Percentiles rank a stretch among this genome's conserved stretches.
Evolutionary conservation across 768 basidiomycete genomes (phyloP).

Genomic region (Russula abietina): DNA sequence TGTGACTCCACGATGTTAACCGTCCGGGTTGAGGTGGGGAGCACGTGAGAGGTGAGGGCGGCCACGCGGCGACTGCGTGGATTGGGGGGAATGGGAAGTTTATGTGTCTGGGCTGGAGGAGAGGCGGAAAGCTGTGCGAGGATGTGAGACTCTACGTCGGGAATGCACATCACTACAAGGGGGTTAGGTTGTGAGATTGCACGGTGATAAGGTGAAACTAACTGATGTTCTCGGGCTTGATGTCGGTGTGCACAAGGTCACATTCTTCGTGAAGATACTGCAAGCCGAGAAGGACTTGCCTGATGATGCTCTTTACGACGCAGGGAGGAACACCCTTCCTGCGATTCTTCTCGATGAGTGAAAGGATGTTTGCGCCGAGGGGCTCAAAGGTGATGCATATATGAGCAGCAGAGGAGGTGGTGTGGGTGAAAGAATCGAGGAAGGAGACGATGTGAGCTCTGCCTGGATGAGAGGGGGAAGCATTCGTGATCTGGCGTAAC

Average conservation of each 20-base stretch:
- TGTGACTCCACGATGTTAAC: slow-evolving; percentile 83
- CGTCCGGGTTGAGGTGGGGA: slow-evolving; percentile 47
- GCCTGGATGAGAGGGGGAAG: slow-evolving; percentile 73
- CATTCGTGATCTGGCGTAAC: slow-evolving; percentile 63
- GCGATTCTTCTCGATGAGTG: slow-evolving; percentile 71
- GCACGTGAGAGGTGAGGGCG: slow-evolving; percentile 50
- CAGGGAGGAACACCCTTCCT: slow-evolving; percentile 76
- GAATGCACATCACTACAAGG: slow-evolving; percentile 67
- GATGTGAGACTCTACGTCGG: slow-evolving; percentile 73
- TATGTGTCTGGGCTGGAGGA: slow-evolving; percentile 68
- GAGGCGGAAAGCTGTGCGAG: slow-evolving; percentile 59
- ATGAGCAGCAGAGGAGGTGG: slow-evolving; percentile 40
- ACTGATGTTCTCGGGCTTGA: slow-evolving; percentile 96
- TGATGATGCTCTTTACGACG: slow-evolving; percentile 80
- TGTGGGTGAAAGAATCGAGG: slow-evolving; percentile 82
- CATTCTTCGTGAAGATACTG: slow-evolving; percentile 92
- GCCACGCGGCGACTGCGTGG: slow-evolving; percentile 54
- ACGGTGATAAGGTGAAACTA: slow-evolving; percentile 34
- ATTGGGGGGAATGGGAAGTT: slow-evolving; percentile 75
- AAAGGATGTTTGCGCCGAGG: slow-evolving; percentile 70
- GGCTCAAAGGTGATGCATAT: slow-evolving; percentile 91
- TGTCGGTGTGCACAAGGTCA: slow-evolving; percentile 86
- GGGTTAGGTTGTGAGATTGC: neutral
- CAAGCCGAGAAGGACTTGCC: slow-evolving; percentile 80
- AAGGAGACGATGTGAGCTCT: slow-evolving; percentile 79